Percentiles rank a stretch among this genome's conserved stretches.
Evolutionary conservation across 2,329 filamentous ascomycete genomes (phyloP).

Genomic region (Drechslerella coelobrocha): DNA sequence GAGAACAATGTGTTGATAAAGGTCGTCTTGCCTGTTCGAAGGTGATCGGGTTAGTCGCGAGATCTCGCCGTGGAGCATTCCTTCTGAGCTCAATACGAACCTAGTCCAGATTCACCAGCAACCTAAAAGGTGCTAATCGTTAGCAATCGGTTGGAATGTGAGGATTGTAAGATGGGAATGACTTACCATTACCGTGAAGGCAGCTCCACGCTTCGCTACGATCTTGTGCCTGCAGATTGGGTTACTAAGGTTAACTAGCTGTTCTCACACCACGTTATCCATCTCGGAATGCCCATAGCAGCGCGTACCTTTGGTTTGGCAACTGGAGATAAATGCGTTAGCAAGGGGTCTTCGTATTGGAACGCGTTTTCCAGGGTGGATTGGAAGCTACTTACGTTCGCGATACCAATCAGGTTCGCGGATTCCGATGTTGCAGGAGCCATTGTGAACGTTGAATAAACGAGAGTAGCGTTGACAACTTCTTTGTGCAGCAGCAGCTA

Average conservation of each 20-base stretch:
- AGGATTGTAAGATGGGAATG: conserved; percentile 54
- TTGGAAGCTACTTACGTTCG: conserved; percentile 66
- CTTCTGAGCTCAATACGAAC: conserved; percentile 36
- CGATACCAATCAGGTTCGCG: conserved; percentile 74
- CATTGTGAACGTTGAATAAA: conserved; percentile 60
- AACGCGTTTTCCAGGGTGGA: conserved; percentile 36
- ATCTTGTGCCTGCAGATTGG: conserved; percentile 68
- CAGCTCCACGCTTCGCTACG: conserved; percentile 83
- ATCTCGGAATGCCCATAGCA: background rate
- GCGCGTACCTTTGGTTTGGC: conserved; percentile 70
- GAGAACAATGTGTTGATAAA: conserved; percentile 99
- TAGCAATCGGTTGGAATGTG: conserved; percentile 25
- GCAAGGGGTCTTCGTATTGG: conserved; percentile 72
- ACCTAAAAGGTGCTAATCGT: conserved; percentile 67
- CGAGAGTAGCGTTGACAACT: conserved; percentile 33
- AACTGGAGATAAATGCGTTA: conserved; percentile 64
- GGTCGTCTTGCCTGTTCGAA: conserved; percentile 81
- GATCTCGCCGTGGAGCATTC: conserved; percentile 34
- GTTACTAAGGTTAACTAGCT: conserved; percentile 39
- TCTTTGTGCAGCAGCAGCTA: conserved; percentile 8
- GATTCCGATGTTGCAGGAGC: conserved; percentile 65
- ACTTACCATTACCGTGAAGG: conserved; percentile 97
- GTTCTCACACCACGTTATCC: background rate
- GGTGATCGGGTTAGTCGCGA: conserved; percentile 36
- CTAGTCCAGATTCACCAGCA: conserved; percentile 92